Evolutionary conservation across 352 stramenopile species (phyloP).

Genomic region (Phytophthora boehmeriae): DNA sequence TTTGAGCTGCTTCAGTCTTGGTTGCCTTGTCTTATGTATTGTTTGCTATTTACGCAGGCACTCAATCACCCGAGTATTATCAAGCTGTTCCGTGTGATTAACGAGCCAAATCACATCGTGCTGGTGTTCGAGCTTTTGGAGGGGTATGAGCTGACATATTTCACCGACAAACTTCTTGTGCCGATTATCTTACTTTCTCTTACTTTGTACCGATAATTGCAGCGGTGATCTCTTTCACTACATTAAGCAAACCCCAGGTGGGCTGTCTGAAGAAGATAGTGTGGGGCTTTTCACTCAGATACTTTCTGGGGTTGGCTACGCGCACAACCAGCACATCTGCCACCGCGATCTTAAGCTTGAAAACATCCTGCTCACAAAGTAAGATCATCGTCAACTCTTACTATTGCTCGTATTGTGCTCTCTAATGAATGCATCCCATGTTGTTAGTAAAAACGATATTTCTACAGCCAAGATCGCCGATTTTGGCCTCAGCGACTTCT

Average conservation of each 20-base stretch:
- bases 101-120: constrained; percentile 86
- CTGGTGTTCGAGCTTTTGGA: constrained; percentile 88
- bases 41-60: constrained; percentile 34
- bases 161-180: background rate
- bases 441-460: constrained; percentile 78
- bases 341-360: constrained; percentile 90
- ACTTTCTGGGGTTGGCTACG: constrained; percentile 79
- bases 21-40: background rate
- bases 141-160: constrained; percentile 42
- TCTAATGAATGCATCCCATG: background rate
- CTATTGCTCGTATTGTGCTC: background rate
- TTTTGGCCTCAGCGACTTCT: constrained; percentile 89
- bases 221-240: constrained; percentile 89
- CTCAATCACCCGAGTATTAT: constrained; percentile 91
- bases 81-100: constrained; percentile 86
- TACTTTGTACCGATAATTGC: constrained; percentile 2
- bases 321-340: constrained; percentile 91
- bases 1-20: background rate
- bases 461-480: constrained; percentile 88
- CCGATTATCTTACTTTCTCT: background rate
- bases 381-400: constrained; percentile 10
- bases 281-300: constrained; percentile 78
- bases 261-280: constrained; percentile 68
- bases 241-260: constrained; percentile 62
- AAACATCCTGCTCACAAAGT: constrained; percentile 87